phyloP scores from a whole-genome alignment of 176 grass and related monocot species.

The Phoenix roebelenii region DNA sequence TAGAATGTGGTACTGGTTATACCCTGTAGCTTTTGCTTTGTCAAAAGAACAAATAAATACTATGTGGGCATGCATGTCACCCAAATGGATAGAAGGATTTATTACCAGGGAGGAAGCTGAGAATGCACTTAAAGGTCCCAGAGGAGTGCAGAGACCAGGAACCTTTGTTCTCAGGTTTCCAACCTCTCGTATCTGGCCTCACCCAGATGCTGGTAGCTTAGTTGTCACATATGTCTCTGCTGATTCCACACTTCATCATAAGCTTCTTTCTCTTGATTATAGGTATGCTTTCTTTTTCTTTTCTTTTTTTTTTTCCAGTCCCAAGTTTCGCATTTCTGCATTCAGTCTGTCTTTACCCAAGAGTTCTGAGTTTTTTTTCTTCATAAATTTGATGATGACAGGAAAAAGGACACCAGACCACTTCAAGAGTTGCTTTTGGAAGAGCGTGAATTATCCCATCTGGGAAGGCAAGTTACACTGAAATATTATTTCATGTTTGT shows the following conservation, averaged over 20 bases:
- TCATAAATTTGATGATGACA: conserved; percentile 26
- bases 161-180: conserved; percentile 90
- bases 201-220: conserved; percentile 81
- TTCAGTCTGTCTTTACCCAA: too few species aligned
- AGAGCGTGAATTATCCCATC: conserved; percentile 61
- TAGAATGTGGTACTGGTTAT: conserved; percentile 86
- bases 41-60: conserved; percentile 54
- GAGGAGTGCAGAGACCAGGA: conserved; percentile 29
- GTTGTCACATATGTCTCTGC: conserved; percentile 57
- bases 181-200: conserved; percentile 75
- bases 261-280: conserved; percentile 50
- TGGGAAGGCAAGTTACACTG: conserved; percentile 41
- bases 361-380: conserved; percentile 6
- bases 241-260: conserved; percentile 58
- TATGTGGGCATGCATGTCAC: conserved; percentile 50
- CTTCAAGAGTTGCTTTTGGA: conserved; percentile 71
- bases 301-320: not conserved
- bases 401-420: conserved; percentile 22
- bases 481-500: too few species aligned
- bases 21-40: conserved; percentile 71
- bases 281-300: conserved; percentile 24
- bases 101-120: conserved; percentile 74
- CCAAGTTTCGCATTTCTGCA: too few species aligned
- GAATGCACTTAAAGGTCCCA: conserved; percentile 45
- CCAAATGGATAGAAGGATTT: conserved; percentile 80